A percentile compares a stretch with the other conserved stretches of the same genome.
These are phyloP conservation scores for Tetradesmus lagerheimii DNA, from an alignment of 139 green algal species.

Conservation along the genomic window DNA sequence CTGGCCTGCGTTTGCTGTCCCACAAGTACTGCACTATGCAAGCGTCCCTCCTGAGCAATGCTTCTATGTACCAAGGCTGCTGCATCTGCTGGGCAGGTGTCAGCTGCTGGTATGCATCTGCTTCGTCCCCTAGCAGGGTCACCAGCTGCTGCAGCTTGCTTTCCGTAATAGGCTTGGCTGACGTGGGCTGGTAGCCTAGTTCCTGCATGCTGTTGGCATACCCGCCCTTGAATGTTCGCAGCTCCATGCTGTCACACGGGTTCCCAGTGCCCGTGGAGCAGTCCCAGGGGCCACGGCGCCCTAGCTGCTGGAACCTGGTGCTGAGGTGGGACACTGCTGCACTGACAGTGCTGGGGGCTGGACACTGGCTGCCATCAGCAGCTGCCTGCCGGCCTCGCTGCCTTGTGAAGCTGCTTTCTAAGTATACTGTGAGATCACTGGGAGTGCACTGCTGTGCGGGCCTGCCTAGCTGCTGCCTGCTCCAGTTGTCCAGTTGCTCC, in stretches of 20 bases:
- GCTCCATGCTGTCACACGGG: constrained; percentile 39
- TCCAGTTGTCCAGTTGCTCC: background rate
- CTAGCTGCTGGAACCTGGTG: constrained; percentile 21
- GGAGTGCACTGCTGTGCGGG: constrained; percentile 18
- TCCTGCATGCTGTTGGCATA: constrained; percentile 43
- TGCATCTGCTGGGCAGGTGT: background rate
- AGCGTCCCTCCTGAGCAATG: constrained; percentile 19
- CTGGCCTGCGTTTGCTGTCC: constrained; percentile 36
- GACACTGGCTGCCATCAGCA: constrained; percentile 1
- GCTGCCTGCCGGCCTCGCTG: background rate
- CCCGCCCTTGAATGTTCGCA: constrained; percentile 36
- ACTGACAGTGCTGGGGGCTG: constrained; percentile 12
- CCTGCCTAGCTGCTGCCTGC: background rate
- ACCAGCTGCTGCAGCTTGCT: constrained; percentile 39
- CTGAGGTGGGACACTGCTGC: constrained; percentile 9
- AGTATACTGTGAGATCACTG: constrained; percentile 22
- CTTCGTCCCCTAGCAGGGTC: background rate
- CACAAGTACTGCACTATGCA: constrained; percentile 34
- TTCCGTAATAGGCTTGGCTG: constrained; percentile 19
- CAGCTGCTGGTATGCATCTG: background rate
- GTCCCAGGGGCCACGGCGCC: constrained; percentile 9
- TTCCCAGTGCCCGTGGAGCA: background rate
- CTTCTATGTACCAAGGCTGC: constrained; percentile 32
- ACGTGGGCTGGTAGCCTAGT: background rate
- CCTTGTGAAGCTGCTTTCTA: background rate